These are phyloP conservation scores for Podospora pseudopauciseta DNA, from an alignment of 495 filamentous ascomycete genomes.

Conservation along the genomic window DNA sequence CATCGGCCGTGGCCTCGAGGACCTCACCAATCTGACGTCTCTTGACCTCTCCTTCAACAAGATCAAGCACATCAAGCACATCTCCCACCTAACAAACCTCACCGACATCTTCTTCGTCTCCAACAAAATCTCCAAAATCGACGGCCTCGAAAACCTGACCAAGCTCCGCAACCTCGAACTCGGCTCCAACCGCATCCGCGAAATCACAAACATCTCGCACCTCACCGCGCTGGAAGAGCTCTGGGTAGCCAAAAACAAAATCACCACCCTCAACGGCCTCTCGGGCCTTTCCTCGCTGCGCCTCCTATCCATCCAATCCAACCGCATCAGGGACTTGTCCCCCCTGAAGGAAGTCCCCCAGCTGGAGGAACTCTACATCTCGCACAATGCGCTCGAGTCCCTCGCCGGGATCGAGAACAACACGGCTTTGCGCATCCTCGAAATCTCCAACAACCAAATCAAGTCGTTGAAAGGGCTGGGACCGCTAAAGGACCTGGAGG, in stretches of 20 bases:
- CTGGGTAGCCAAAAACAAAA: slow-evolving; percentile 98
- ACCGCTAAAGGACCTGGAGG: slow-evolving; percentile 68
- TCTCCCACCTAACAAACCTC: slow-evolving; percentile 73
- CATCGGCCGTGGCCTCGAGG: slow-evolving; percentile 70
- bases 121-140: slow-evolving; percentile 87
- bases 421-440: slow-evolving; percentile 68
- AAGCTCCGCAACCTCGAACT: slow-evolving; percentile 81
- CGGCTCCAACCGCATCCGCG: slow-evolving; percentile 84
- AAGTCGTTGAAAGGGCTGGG: slow-evolving; percentile 67
- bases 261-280: slow-evolving; percentile 75
- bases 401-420: slow-evolving; percentile 73
- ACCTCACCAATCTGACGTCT: slow-evolving; percentile 66
- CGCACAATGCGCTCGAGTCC: slow-evolving; percentile 86
- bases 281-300: slow-evolving; percentile 69
- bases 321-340: slow-evolving; percentile 78
- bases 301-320: slow-evolving; percentile 94
- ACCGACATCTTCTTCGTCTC: slow-evolving; percentile 90
- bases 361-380: slow-evolving; percentile 94
- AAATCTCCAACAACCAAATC: slow-evolving; percentile 89
- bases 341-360: slow-evolving; percentile 69
- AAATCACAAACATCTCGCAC: slow-evolving; percentile 81
- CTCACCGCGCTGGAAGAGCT: slow-evolving; percentile 75
- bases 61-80: slow-evolving; percentile 94
- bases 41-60: slow-evolving; percentile 98
- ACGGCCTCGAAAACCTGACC: slow-evolving; percentile 71